Evolutionary conservation across 2,329 filamentous ascomycete genomes (phyloP).

Genomic region (Penicillium sp.): DNA sequence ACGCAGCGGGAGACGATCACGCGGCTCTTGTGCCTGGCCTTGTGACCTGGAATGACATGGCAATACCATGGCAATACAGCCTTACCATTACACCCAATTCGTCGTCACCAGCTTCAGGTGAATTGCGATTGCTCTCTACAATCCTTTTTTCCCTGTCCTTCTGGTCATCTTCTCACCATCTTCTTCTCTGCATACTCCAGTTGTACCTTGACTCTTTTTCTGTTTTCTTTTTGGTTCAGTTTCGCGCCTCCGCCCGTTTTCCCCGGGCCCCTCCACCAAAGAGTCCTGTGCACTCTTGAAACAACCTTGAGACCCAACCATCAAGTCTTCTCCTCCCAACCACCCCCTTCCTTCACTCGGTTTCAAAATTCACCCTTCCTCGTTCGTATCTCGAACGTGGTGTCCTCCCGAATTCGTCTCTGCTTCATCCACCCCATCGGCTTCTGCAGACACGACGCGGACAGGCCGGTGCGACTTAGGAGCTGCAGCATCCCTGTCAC

Average conservation of each 20-base stretch:
- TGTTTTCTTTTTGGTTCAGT: neutral
- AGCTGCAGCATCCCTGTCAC: conserved; percentile 35
- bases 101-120: neutral
- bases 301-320: conserved; percentile 1
- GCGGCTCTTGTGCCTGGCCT: neutral
- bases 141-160: neutral
- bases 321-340: neutral
- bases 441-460: conserved; percentile 16
- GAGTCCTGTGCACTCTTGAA: conserved; percentile 7
- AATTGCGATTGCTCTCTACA: neutral
- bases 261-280: neutral
- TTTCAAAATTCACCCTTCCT: neutral
- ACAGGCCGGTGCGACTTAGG: conserved; percentile 24
- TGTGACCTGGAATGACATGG: neutral
- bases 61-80: neutral
- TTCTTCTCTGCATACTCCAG: neutral
- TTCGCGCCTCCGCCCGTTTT: neutral
- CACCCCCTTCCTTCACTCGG: neutral
- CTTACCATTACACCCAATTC: neutral
- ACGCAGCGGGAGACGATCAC: neutral
- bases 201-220: neutral
- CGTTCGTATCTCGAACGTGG: neutral
- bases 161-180: neutral
- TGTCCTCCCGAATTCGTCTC: conserved; percentile 6
- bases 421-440: conserved; percentile 10